Base-by-base conservation (phyloP, 495 filamentous ascomycete species). In the Aspergillus homomorphus region DNA sequence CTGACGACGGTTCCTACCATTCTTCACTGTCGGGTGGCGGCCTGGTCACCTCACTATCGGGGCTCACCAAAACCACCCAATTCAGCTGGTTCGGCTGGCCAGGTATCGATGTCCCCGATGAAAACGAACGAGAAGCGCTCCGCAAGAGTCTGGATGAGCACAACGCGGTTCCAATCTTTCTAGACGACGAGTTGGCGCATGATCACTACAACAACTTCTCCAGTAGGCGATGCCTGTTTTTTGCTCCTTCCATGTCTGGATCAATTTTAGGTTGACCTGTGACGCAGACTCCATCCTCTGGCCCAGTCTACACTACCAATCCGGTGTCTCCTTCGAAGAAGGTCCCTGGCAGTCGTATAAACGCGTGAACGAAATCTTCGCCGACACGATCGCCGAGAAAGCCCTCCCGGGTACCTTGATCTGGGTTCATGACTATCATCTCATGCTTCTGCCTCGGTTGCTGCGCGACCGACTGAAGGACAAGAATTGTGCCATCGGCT, bases 51-150 rank as follows among this genome's bases (percentile, higher is more conserved):
- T 89, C 92, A 3, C 73, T 96, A 45, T 90, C 87, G 38, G 92
- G 92, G 16, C 73, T 96, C 60, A 87, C 87, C 65, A 95, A 94
- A 71, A 83, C 88, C 5, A 92, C 89, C 15, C 87, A 84, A 43
- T 96, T 96, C 73, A 84, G 86, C 61, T 96, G 92, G 92, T 95
- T 95, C 71, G 92, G 92, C 28, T 96, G 92, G 92, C 91, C 92
- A 0, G 92, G 92, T 4, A 72, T 92, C 16, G 87, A 92, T 50
- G 67, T 74, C 21, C 67, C 63, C 45, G 69, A 76, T 8, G 45
- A 28, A 2, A 54, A 54, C 24, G 75, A 84, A 3, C 75, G 77
- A 23, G 73, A 79, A 30, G 59, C 78, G 23, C 80, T 84, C 16
- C 66, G 65, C 16, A 57, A 72, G 19, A 69, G 71, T 16, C 61